Base-by-base conservation (phyloP, 2,329 filamentous ascomycete species). In the Beauveria australis region DNA sequence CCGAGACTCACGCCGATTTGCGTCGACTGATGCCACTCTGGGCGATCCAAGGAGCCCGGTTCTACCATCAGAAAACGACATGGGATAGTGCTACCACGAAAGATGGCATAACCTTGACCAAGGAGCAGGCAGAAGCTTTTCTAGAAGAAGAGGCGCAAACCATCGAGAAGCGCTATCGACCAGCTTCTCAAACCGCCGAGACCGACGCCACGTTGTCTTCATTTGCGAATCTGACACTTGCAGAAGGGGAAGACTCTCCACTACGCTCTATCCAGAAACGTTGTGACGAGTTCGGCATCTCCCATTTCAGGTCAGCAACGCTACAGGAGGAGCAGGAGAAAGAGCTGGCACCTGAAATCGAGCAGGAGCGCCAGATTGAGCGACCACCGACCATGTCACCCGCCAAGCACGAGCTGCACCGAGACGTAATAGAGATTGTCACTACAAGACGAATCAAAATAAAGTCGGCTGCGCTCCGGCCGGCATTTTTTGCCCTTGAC, bases 251-350 rank as follows among this genome's bases (percentile, higher is more conserved):
- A 16, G 0, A 16, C 4, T 5, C 14, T 4, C 8, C 49, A 5
- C 9, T 48, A 10, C 5, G 1, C 6, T 19, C 49, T 2, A 54
- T 60, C 6, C 19, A 54, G 9, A 10, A 28, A 3, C 49, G 58
- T 2, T 60, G 49, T 24, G 30, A 30, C 1, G 58, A 54, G 28
- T 60, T 60, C 41, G 58, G 58, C 19, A 22, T 54, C 2, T 49
- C 28, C 5, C 41, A 48, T 6, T 60, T 54, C 10, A 8, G 41
- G 12, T 60, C 51, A 6, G 58, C 51, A 2, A 51, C 41, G 14
- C 43, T 60, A 1, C 49, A 54, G 2, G 85, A 89, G 65, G 88
- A 91, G 62, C 85, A 90, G 64, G 87, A 91, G 66, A 77, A 86
- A 0, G 88, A 90, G 63, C 73, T 91, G 0, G 76, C 83, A 0